Evolutionary conservation across 768 basidiomycete genomes (phyloP).

Genomic region (Kondoa subrosea): DNA sequence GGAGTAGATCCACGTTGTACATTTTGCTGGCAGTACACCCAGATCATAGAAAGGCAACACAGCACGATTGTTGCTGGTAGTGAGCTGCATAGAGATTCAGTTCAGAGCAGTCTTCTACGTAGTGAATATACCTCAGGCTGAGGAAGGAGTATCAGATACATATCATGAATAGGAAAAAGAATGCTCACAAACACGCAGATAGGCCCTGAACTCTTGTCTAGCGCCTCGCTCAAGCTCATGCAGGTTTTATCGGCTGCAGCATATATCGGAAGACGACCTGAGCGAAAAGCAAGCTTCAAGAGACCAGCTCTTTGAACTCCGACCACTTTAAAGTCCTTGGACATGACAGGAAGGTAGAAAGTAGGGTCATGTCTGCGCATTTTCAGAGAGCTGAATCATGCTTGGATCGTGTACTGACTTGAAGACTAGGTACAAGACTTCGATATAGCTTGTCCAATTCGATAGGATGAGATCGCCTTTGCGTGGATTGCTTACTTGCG

Average conservation of each 20-base stretch:
- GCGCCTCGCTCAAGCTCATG: not conserved
- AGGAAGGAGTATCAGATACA: not conserved
- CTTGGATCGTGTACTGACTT: conserved; percentile 5
- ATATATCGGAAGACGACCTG: not conserved
- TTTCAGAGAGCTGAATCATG: not conserved
- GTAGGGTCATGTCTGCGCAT: conserved; percentile 18
- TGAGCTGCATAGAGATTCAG: conserved; percentile 13
- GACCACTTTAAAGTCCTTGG: not conserved
- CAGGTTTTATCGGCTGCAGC: not conserved
- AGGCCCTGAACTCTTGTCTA: not conserved
- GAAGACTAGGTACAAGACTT: conserved; percentile 24
- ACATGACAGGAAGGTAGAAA: conserved; percentile 18
- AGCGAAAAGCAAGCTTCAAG: not conserved
- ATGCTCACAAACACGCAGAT: not conserved
- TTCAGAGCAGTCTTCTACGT: not conserved
- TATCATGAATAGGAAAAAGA: not conserved
- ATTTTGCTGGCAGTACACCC: not conserved
- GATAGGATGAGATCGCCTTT: conserved; percentile 23
- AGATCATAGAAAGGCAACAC: conserved; percentile 16
- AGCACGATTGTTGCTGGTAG: conserved; percentile 24
- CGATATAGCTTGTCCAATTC: conserved; percentile 20
- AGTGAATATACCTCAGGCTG: not conserved
- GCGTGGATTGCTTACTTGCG: conserved; percentile 7
- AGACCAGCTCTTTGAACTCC: not conserved
- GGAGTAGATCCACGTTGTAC: conserved; percentile 15